Base-by-base conservation (phyloP, 179 eudicot genomes). In the Beta macrorhiza region DNA sequence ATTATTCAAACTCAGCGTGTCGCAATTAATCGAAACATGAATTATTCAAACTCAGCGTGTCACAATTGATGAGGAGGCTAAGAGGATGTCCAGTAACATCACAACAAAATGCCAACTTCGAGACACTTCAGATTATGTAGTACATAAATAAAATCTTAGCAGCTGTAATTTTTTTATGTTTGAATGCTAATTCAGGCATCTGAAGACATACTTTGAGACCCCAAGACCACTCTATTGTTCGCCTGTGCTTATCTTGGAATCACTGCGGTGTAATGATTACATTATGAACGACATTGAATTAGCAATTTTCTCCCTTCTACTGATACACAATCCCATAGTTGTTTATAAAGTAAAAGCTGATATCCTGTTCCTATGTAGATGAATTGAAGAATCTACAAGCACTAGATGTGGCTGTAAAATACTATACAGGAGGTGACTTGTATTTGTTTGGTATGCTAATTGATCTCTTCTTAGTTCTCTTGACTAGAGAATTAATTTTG, bases 361-460 rank as follows among this genome's bases (percentile, higher is more conserved):
- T 55, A 12, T 47, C 51, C 51, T 47, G 5, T 47, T 80, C 42
- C 64, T 52, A 6, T 81, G 53, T 82, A 96, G 99, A 92, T 69
- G 92, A 92, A 85, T 76, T 96, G 85, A 92, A 92, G 86, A 89
- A 85, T 65, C 73, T 88, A 67, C 97, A 98, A 74, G 91, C 98
- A 52, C 91, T 97, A 74, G 92, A 86, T 74, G 87, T 92, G 85
- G 99, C 99, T 15, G 91, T 96, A 74, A 91, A 86, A 84, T 96
- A 96, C 87, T 96, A 96, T 86, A 94, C 98, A 14, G 91, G 90
- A 53, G 98, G 83, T 37, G 99, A 96, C 87, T 78, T 96, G 86
- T 96, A 96, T 86, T 87, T 96, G 86, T 96, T 96, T 81, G 99
- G 99, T 96, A 87, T 87, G 95, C 82, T 67, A 5, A 61, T 74